Evolutionary conservation across 495 filamentous ascomycete species (phyloP).

Genomic region (Talaromyces adpressus): DNA sequence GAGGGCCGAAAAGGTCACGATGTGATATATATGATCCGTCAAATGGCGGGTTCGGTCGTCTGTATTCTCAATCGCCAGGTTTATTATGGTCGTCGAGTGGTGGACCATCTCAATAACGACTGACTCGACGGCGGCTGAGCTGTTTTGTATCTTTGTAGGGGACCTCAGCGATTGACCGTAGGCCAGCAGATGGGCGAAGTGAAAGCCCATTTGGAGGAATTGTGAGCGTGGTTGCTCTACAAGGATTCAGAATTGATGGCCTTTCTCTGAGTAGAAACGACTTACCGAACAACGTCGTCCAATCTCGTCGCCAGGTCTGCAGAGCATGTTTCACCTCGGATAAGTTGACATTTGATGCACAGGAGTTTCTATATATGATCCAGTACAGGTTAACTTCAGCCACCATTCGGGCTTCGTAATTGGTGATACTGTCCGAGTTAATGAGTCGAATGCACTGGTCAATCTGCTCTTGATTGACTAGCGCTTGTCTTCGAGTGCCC

Average conservation of each 20-base stretch:
- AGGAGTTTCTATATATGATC: slow-evolving; percentile 29
- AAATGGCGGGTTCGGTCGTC: slow-evolving; percentile 39
- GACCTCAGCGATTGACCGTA: slow-evolving; percentile 36
- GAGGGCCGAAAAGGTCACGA: slow-evolving; percentile 41
- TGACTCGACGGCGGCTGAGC: slow-evolving; percentile 16
- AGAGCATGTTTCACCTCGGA: slow-evolving; percentile 25
- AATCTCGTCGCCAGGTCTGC: slow-evolving; percentile 31
- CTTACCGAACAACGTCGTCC: slow-evolving; percentile 34
- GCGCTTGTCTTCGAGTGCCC: slow-evolving; percentile 32
- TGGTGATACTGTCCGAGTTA: slow-evolving; percentile 31
- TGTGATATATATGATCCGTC: slow-evolving; percentile 43
- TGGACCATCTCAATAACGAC: slow-evolving; percentile 35
- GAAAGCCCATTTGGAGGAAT: slow-evolving; percentile 41
- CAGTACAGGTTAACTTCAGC: slow-evolving; percentile 39
- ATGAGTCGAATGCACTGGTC: slow-evolving; percentile 27
- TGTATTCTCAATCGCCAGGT: slow-evolving; percentile 39
- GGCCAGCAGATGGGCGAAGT: slow-evolving; percentile 36
- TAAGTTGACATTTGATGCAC: slow-evolving; percentile 20
- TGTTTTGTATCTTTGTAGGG: slow-evolving; percentile 18
- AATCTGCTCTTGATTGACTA: slow-evolving; percentile 31
- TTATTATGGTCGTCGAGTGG: slow-evolving; percentile 32
- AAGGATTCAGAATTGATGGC: not conserved
- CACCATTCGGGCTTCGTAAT: slow-evolving; percentile 41
- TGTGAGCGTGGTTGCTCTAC: slow-evolving; percentile 40
- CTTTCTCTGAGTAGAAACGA: too few species aligned